Percentiles rank a stretch among this genome's conserved stretches.
These are phyloP conservation scores for Penicillium oxalicum DNA, from an alignment of 2,329 filamentous ascomycete genomes.

Conservation along the genomic window DNA sequence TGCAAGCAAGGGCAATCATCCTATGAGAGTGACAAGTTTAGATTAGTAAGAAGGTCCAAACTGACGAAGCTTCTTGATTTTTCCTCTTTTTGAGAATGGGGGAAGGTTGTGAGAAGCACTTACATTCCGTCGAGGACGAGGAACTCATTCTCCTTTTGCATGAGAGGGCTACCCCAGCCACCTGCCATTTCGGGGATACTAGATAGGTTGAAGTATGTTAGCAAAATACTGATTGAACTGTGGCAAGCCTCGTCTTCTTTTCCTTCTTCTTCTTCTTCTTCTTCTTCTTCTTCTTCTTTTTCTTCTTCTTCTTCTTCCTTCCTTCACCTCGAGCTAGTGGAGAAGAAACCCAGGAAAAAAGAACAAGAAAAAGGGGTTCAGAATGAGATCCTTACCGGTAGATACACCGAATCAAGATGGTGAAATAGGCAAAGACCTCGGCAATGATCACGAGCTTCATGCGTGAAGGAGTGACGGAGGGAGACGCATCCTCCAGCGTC, in stretches of 20 bases:
- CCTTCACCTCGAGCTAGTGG: no score
- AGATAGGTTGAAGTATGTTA: conserved; percentile 7
- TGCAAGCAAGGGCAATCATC: conserved; percentile 42
- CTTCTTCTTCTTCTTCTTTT: background rate
- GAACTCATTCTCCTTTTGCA: conserved; percentile 45
- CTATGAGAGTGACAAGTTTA: conserved; percentile 15
- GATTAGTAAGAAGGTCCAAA: no score
- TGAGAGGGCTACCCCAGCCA: conserved; percentile 44
- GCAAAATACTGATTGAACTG: background rate
- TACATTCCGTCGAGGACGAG: conserved; percentile 45
- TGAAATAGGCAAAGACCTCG: conserved; percentile 34
- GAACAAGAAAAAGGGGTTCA: no score
- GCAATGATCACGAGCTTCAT: conserved; percentile 25
- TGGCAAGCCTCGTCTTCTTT: no score
- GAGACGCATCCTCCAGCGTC: conserved; percentile 18
- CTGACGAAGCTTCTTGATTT: no score
- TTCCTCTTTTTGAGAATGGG: background rate
- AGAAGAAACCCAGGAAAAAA: no score
- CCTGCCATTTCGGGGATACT: conserved; percentile 48
- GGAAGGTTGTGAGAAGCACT: conserved; percentile 17
- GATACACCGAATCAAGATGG: conserved; percentile 40
- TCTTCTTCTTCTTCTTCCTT: background rate
- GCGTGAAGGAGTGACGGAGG: conserved; percentile 12
- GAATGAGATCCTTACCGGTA: conserved; percentile 31
- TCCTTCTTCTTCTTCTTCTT: background rate